Evolutionary conservation across 1,139 yeast genomes (phyloP).

Genomic region (Yamadazyma atmosphaerica): DNA sequence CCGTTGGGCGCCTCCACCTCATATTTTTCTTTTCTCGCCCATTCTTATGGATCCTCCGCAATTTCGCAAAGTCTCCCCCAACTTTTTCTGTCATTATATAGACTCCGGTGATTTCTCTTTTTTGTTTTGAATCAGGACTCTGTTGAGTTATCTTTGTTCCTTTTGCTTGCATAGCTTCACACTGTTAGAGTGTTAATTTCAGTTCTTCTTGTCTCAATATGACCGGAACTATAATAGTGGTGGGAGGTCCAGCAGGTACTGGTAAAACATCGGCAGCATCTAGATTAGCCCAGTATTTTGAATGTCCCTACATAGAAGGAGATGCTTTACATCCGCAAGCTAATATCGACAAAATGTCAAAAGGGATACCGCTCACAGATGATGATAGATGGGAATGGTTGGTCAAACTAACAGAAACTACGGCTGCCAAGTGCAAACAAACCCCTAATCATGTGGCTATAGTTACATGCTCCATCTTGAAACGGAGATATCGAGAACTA

Average conservation of each 20-base stretch:
- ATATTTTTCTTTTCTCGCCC: constrained; percentile 2
- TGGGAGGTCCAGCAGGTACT: constrained; percentile 94
- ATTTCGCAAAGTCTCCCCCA: constrained; percentile 6
- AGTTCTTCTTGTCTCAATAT: too few relatives aligned
- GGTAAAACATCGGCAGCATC: constrained; percentile 83
- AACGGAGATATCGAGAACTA: constrained; percentile 65
- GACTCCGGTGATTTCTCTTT: not conserved
- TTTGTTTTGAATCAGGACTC: not conserved
- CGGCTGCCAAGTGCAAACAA: constrained; percentile 36
- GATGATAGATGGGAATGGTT: constrained; percentile 95
- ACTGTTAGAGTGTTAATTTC: too few relatives aligned
- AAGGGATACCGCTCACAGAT: constrained; percentile 78
- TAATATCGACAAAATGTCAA: constrained; percentile 79
- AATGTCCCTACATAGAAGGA: constrained; percentile 75
- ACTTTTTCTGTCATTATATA: not conserved
- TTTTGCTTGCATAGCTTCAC: too few relatives aligned
- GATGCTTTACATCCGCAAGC: constrained; percentile 73
- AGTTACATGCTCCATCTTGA: constrained; percentile 84
- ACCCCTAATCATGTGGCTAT: constrained; percentile 37
- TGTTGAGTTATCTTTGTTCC: not conserved
- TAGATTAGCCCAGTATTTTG: constrained; percentile 42
- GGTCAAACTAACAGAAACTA: constrained; percentile 42
- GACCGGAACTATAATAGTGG: constrained; percentile 36
- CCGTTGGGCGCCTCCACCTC: constrained; percentile 3
- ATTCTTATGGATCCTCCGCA: constrained; percentile 8